phyloP scores from a whole-genome alignment of 345 rosid genomes.

The Heritiera fomes region DNA sequence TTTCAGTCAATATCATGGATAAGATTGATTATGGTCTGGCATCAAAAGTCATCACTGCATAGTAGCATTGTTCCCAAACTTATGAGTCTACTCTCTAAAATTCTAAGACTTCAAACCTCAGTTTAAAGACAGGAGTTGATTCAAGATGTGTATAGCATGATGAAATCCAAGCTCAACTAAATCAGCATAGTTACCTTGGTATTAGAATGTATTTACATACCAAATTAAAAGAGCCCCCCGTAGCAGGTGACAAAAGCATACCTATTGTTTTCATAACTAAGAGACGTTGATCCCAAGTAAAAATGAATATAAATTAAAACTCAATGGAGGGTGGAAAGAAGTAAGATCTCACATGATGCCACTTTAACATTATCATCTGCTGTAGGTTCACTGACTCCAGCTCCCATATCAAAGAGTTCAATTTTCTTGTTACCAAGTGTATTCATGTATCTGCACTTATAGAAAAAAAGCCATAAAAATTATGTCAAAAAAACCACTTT shows the following conservation, averaged over 20 bases:
- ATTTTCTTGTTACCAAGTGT: conserved; percentile 90
- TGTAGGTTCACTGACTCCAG: conserved; percentile 85
- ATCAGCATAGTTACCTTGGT: background rate
- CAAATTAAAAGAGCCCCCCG: background rate
- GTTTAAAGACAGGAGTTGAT: background rate
- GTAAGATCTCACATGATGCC: conserved; percentile 70
- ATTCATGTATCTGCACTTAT: conserved; percentile 70
- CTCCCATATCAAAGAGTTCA: conserved; percentile 90
- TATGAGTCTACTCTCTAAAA: background rate
- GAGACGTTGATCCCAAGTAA: background rate
- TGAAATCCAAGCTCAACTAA: background rate
- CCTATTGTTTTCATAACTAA: background rate
- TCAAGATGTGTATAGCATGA: conserved; percentile 8
- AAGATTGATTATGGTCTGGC: background rate
- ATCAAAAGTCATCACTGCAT: background rate
- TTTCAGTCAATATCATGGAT: background rate
- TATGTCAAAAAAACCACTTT: background rate
- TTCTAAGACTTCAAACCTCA: background rate
- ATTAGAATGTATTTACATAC: background rate
- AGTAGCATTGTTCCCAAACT: background rate
- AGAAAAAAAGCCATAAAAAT: conserved; percentile 2
- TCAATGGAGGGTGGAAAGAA: background rate
- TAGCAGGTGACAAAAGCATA: background rate
- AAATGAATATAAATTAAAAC: background rate
- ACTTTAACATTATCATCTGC: conserved; percentile 84